These are phyloP conservation scores for Helianthus annuus DNA, from an alignment of 129 eudicot species.

Conservation along the genomic window DNA sequence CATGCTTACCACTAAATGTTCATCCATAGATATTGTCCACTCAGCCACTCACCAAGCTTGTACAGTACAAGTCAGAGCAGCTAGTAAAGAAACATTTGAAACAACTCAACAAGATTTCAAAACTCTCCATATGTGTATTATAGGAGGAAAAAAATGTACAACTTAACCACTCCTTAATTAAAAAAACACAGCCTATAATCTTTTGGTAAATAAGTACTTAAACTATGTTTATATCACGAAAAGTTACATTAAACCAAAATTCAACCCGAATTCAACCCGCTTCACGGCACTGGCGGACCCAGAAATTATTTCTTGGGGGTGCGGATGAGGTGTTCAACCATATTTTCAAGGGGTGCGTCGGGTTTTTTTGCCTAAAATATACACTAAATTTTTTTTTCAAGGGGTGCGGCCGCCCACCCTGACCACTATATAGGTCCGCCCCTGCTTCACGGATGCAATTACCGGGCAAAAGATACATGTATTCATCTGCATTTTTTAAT, in stretches of 20 bases:
- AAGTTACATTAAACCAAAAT: background rate
- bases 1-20: constrained; percentile 32
- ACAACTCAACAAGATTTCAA: constrained; percentile 16
- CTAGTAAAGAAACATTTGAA: background rate
- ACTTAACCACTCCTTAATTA: constrained; percentile 27
- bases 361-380: no score
- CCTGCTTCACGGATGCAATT: constrained; percentile 60
- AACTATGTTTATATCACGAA: constrained; percentile 20
- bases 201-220: constrained; percentile 4
- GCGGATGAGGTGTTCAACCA: no score
- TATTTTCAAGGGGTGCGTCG: no score
- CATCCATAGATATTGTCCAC: constrained; percentile 8
- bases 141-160: constrained; percentile 35
- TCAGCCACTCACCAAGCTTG: background rate
- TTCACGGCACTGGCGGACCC: constrained; percentile 80
- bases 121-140: constrained; percentile 17
- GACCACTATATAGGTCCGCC: no score
- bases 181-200: constrained; percentile 24
- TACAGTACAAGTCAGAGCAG: constrained; percentile 19
- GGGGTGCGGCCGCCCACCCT: no score
- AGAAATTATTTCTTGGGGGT: no score
- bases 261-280: constrained; percentile 21
- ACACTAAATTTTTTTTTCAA: no score
- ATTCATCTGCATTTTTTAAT: constrained; percentile 49
- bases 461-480: constrained; percentile 71